Evolutionary conservation across 1,284 basidiomycete species (phyloP), one percentile per base, ranked within the genome.

Genomic region (Boletus subluridellus): DNA sequence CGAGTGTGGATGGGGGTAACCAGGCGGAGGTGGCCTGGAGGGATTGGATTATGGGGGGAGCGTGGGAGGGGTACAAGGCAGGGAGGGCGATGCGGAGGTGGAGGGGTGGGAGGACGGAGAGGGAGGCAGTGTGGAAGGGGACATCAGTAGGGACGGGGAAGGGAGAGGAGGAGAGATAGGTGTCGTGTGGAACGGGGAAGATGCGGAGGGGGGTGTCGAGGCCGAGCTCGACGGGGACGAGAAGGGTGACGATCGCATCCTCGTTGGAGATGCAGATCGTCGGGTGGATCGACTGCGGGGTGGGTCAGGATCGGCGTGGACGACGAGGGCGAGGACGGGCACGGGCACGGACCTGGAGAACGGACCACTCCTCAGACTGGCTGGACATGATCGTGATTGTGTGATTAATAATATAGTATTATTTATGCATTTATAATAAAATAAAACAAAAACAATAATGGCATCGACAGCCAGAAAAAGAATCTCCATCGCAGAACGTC

Each of bases 211-310:
- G 65, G 10, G 69, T 77, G 26, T 80, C 69, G 35, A 71, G 66
- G 17, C 72, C 74, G 45, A 90, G 77, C 62, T 90, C 83, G 42
- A 91, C 72, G 14, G 86, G 83, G 50, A 90, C 82, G 14, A 87
- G 78, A 65, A 70, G 65, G 5, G 66, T 45, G 58, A 24, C 58
- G 52, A 64, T 54, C 35, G 42, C 55, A 24, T 74, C 66, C 52
- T 78, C 76, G 57, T 71, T 78, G 5, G 82, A 80, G 35, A 87
- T 64, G 60, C 72, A 68, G 64, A 78, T 88, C 65, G 89, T 86
- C 44, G 89, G 89, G 67, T 86, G 87, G 49, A 90, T 90, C 14
- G 87, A 83, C 87, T 90, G 63, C 15, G 28, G 46, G 9, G 44
- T 14, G 1, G 2, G 62, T 63, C 57, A 65, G 49, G 48, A 59